Evolutionary conservation across 108 stramenopile species (phyloP), one percentile per base, ranked within the genome.

Genomic region (Aurantiochytrium sp.): DNA sequence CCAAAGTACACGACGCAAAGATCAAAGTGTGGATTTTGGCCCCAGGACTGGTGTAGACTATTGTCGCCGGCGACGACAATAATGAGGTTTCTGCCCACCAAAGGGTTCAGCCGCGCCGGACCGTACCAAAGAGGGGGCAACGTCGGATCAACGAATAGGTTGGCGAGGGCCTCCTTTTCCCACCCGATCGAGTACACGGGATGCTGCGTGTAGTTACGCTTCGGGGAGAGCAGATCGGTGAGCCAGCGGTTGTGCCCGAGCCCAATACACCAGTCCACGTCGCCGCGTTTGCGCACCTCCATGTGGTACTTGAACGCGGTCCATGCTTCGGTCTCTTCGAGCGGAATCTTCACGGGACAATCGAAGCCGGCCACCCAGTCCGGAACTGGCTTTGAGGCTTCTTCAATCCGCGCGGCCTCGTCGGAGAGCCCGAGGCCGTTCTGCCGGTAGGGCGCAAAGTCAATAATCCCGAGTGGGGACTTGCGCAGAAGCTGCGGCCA

Each of bases 1-100:
- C 73, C 73, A 48, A 48, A 81, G 45, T 81, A 81, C 6, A 81
- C 73, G 8, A 81, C 45, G 45, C 73, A 81, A 12, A 81, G 39
- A 24, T 81, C 73, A 48, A 48, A 81, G 19, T 81, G n/a, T 48
- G 39, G 42, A 27, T 48, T 81, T 12, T 48, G 6, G 1, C 32
- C 27, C 73, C 73, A 81, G 3, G n/a, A 12, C 50, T 17, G n/a
- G 24, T 81, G 73, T 12, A 81, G 2, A 41, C 42, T 48, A 12
- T 81, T 39, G 73, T 81, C 73, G 19, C 73, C 73, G 10, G 73
- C 73, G 8, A 48, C 42, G 19, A 81, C 45, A 48, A 81, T 81
- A 17, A 81, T 24, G 39, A 81, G 73, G 21, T 21, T 24, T 24
- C 32, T 41, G n/a, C 73, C 73, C 10, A 24, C 73, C 19, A 81